Evolutionary conservation across 352 stramenopile genomes (phyloP).

Genomic region (Aphanomyces euteiches): DNA sequence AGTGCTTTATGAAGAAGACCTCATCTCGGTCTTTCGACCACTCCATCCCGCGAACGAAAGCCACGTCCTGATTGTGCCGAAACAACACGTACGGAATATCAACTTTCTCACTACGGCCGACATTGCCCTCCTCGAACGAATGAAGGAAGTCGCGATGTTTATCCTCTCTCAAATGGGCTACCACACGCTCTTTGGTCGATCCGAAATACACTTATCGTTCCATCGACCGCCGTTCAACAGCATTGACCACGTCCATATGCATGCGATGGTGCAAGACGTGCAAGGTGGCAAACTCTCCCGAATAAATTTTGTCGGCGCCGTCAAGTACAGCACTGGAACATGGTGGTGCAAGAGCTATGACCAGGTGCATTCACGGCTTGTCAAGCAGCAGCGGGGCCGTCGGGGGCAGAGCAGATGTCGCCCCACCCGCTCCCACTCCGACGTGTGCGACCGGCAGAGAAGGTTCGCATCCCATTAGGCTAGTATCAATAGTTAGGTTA

Average conservation of each 20-base stretch:
- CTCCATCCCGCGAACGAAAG: constrained; percentile 61
- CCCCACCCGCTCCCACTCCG: too few relatives aligned
- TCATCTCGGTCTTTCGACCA: constrained; percentile 71
- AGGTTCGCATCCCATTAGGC: too few relatives aligned
- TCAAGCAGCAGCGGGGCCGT: neutral
- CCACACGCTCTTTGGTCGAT: constrained; percentile 30
- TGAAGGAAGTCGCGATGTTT: constrained; percentile 58
- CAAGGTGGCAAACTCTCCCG: constrained; percentile 35
- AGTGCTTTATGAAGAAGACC: constrained; percentile 78
- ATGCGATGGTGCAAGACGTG: constrained; percentile 65
- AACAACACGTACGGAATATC: constrained; percentile 81
- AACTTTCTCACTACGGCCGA: constrained; percentile 69
- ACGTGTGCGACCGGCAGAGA: too few relatives aligned
- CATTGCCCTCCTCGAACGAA: constrained; percentile 53
- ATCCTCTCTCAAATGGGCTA: constrained; percentile 39
- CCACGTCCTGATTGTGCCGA: constrained; percentile 79
- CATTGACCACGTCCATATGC: constrained; percentile 89
- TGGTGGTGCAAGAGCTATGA: constrained; percentile 85
- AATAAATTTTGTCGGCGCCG: constrained; percentile 47
- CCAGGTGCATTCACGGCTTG: constrained; percentile 44
- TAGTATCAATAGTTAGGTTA: too few relatives aligned
- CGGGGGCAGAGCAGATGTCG: too few relatives aligned
- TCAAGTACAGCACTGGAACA: constrained; percentile 83
- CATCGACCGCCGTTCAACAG: constrained; percentile 85
- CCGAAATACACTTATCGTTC: constrained; percentile 65